phyloP scores from a whole-genome alignment of 345 rosid species.

The Cardamine occulta region DNA sequence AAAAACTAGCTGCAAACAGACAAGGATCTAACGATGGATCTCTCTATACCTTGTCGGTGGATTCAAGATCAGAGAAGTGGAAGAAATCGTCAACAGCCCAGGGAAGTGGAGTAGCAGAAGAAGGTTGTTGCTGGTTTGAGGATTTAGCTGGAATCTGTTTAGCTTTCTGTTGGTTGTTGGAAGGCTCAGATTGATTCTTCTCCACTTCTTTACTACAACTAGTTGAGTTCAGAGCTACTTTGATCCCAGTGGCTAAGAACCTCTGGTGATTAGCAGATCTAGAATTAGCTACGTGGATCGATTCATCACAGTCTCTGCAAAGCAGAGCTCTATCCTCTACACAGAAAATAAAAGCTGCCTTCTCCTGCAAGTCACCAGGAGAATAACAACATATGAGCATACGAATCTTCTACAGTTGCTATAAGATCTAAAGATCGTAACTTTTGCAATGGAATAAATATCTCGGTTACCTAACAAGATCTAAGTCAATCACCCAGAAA shows the following conservation, averaged over 20 bases:
- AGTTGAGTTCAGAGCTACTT: slow-evolving; percentile 73
- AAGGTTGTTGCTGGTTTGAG: slow-evolving; percentile 45
- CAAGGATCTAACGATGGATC: background rate
- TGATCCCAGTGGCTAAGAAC: slow-evolving; percentile 89
- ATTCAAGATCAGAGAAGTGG: slow-evolving; percentile 67
- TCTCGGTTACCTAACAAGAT: background rate
- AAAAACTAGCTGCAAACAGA: background rate
- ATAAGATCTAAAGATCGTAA: slow-evolving; percentile 1
- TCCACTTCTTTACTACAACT: slow-evolving; percentile 55
- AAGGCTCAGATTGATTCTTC: slow-evolving; percentile 64
- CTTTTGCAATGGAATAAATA: background rate
- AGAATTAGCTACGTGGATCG: slow-evolving; percentile 74
- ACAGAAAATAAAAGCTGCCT: slow-evolving; percentile 93
- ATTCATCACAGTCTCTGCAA: slow-evolving; percentile 84
- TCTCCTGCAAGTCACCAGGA: slow-evolving; percentile 62
- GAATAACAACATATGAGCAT: slow-evolving; percentile 10
- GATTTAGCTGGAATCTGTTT: slow-evolving; percentile 49
- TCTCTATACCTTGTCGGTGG: slow-evolving; percentile 66
- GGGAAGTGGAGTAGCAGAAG: slow-evolving; percentile 49
- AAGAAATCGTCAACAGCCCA: slow-evolving; percentile 87
- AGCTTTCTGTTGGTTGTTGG: slow-evolving; percentile 49
- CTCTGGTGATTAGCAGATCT: slow-evolving; percentile 91
- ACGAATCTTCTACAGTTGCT: background rate
- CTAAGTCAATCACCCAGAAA: background rate
- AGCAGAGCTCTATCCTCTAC: slow-evolving; percentile 96